These are phyloP conservation scores for Fusarium tanahbumbuense DNA, from an alignment of 2,329 filamentous ascomycete genomes.

Conservation along the genomic window DNA sequence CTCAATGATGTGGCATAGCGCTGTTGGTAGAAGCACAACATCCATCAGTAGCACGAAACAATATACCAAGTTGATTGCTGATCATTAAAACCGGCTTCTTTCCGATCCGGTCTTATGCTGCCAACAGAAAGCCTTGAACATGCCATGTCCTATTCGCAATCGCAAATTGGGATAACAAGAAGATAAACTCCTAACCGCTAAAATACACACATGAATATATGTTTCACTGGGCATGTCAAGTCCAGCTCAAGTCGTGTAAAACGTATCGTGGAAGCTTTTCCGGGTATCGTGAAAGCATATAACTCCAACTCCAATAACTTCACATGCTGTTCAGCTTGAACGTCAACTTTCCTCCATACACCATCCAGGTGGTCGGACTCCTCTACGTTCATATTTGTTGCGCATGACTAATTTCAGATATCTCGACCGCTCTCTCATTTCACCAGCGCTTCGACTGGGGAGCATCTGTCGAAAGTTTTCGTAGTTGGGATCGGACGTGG, in stretches of 20 bases:
- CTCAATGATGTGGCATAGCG: conserved; percentile 42
- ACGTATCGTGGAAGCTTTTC: background rate
- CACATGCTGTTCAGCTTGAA: background rate
- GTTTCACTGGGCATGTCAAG: background rate
- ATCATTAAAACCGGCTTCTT: conserved; percentile 1
- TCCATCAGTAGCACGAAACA: conserved; percentile 14
- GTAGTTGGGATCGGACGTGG: conserved; percentile 23
- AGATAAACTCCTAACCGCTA: background rate
- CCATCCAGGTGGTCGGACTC: conserved; percentile 42
- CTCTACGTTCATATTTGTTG: conserved; percentile 32
- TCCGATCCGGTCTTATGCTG: conserved; percentile 2
- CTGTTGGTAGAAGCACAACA: conserved; percentile 34
- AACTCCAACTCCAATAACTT: conserved; percentile 15
- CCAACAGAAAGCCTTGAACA: background rate
- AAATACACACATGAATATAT: background rate
- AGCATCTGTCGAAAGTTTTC: conserved; percentile 24
- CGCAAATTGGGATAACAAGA: background rate
- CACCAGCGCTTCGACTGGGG: conserved; percentile 27
- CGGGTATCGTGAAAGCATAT: conserved; percentile 39
- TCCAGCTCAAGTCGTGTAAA: background rate
- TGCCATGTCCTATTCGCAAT: background rate
- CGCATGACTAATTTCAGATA: conserved; percentile 39
- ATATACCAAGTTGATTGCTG: background rate
- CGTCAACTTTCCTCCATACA: conserved; percentile 35
- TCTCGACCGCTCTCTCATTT: conserved; percentile 37